Evolutionary conservation across 2,329 filamentous ascomycete genomes (phyloP).

Genomic region (Raffaelea ambrosiae): DNA sequence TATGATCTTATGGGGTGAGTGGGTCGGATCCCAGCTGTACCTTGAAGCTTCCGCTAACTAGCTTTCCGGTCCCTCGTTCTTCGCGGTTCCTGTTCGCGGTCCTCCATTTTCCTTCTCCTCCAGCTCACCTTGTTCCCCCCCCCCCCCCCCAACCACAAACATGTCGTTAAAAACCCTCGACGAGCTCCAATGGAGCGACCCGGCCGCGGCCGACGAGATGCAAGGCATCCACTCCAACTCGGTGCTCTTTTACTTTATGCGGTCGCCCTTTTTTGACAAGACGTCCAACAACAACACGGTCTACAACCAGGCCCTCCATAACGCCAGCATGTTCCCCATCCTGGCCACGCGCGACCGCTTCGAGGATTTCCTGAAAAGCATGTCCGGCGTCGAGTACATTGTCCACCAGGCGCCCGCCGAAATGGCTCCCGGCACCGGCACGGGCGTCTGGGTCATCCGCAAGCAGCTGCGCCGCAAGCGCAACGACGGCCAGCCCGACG

Average conservation of each 20-base stretch:
- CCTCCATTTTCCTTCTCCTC: not conserved
- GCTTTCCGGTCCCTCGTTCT: too few species aligned
- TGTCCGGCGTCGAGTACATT: slow-evolving; percentile 59
- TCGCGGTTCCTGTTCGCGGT: not conserved
- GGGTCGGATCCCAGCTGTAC: too few species aligned
- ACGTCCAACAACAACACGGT: slow-evolving; percentile 61
- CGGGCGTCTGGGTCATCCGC: slow-evolving; percentile 61
- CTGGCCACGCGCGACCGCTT: slow-evolving; percentile 55
- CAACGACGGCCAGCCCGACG: slow-evolving; percentile 33
- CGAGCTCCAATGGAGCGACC: slow-evolving; percentile 59
- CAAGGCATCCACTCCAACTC: slow-evolving; percentile 55
- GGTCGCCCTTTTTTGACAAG: slow-evolving; percentile 59
- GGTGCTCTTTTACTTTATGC: slow-evolving; percentile 59
- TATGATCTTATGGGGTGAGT: too few species aligned
- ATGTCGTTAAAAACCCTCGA: slow-evolving; percentile 46
- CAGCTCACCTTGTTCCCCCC: not conserved
- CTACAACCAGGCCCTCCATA: slow-evolving; percentile 53
- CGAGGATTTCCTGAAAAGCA: slow-evolving; percentile 52
- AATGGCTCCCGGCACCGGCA: slow-evolving; percentile 50
- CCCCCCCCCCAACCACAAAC: slow-evolving; percentile 3
- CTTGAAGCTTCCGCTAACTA: too few species aligned
- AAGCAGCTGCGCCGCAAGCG: slow-evolving; percentile 57
- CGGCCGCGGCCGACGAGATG: slow-evolving; percentile 36
- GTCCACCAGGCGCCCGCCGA: slow-evolving; percentile 58
- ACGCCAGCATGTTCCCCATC: slow-evolving; percentile 46